Base-by-base conservation (phyloP, 2,329 filamentous ascomycete genomes). In the Neobulgaria alba region DNA sequence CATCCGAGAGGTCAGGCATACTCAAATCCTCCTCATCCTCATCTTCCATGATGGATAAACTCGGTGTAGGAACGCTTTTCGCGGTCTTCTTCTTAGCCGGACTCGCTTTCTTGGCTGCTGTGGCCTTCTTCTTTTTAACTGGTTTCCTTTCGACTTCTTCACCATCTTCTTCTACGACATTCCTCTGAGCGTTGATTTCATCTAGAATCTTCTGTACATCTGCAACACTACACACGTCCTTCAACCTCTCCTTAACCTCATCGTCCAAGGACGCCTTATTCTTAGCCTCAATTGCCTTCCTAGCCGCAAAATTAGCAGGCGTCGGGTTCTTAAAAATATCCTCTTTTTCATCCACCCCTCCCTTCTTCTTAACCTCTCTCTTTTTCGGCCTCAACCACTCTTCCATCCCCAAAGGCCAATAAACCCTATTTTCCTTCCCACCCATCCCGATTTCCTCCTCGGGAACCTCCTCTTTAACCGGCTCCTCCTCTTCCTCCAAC, bases 381-480 rank as follows among this genome's bases (percentile, higher is more conserved):
- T 94, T 95, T 61, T 75, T 80, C 0, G 88, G 87, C 41, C 80
- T 72, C 16, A 95, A 65, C 87, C 88, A 95, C 47, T 93, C 84
- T 59, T 95, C 89, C 78, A 88, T 87, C 0, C 85, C 85, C 1
- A 77, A 71, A 0, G 88, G 89, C 89, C 90, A 95, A 59, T 93
- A 95, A 0, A 95, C 90, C 31, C 89, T 70, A 36, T 79, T 71
- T 18, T 90, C 72, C 0, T 81, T 76, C 0, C 90, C 90, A 29
- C 90, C 90, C 89, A 95, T 95, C 2, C 78, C 80, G 10, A 92
- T 67, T 14, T 93, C 84, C 4, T 83, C 75, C 12, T 68, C 63
- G 47, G 71, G 57, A 33, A 63, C 55, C 39, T 62, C 63, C 1
- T 55, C 56, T 29, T 61, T 63, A 37, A 61, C 64, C 0, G 50